These are phyloP conservation scores for Leccinum ochraceum DNA, from an alignment of 768 basidiomycete genomes.

Conservation along the genomic window DNA sequence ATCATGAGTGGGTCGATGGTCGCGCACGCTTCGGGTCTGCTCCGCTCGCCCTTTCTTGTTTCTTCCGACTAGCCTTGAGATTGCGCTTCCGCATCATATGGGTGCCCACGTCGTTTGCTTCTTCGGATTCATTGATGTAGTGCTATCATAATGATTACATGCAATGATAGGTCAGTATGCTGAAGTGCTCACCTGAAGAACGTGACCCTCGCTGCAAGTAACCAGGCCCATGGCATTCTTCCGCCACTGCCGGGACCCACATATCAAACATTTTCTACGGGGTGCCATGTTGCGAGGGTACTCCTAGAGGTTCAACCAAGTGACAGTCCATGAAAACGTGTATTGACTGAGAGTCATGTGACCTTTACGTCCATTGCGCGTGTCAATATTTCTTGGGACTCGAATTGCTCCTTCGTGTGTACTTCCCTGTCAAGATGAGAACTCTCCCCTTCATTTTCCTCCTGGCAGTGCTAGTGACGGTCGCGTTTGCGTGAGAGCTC, in stretches of 20 bases:
- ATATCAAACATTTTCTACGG: conserved; percentile 68
- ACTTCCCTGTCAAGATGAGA: conserved; percentile 43
- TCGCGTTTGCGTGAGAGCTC: conserved; percentile 58
- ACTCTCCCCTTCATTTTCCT: conserved; percentile 45
- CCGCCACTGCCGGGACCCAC: conserved; percentile 85
- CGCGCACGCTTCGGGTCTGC: conserved; percentile 61
- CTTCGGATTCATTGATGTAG: conserved; percentile 78
- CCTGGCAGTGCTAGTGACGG: conserved; percentile 53
- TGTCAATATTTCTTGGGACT: not conserved
- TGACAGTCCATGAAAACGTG: not conserved
- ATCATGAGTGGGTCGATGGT: not conserved
- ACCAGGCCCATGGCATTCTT: conserved; percentile 83
- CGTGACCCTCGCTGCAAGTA: conserved; percentile 89
- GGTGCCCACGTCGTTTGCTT: conserved; percentile 61
- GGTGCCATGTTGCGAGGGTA: conserved; percentile 46
- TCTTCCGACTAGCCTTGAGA: conserved; percentile 57
- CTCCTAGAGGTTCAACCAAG: not conserved
- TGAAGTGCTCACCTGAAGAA: conserved; percentile 65
- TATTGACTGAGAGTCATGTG: conserved; percentile 11
- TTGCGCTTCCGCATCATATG: conserved; percentile 67
- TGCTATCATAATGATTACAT: conserved; percentile 45
- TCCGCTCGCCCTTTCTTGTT: conserved; percentile 48
- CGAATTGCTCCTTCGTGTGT: not conserved
- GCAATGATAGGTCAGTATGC: not conserved
- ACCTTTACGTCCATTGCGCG: not conserved